A percentile compares a stretch with the other conserved stretches of the same genome.
Evolutionary conservation across 202 grass and related monocot species (phyloP).

Genomic region (Schoenoplectus triqueter): DNA sequence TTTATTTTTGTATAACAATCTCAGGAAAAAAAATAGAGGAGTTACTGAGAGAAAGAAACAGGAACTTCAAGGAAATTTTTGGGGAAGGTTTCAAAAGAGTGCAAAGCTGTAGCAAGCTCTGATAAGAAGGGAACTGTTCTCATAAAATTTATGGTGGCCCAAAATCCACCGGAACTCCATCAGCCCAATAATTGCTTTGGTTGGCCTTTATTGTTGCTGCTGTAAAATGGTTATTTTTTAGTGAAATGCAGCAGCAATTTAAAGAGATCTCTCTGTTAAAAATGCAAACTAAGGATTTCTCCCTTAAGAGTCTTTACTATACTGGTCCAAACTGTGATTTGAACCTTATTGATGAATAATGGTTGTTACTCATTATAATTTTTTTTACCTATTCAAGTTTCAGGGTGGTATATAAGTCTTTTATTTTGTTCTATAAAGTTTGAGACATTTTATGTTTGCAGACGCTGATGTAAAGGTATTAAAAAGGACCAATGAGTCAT

Average conservation of each 20-base stretch:
- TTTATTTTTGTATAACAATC: too few species aligned
- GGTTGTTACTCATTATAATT: background rate
- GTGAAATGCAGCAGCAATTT: too few species aligned
- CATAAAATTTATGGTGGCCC: conserved; percentile 10
- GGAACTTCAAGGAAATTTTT: too few species aligned
- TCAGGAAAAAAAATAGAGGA: too few species aligned
- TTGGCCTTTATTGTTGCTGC: conserved; percentile 3
- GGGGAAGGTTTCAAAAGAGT: conserved; percentile 21
- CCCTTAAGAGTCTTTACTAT: background rate
- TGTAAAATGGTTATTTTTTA: too few species aligned
- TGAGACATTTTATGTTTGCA: conserved; percentile 20
- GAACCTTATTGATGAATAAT: background rate
- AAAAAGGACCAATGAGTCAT: background rate
- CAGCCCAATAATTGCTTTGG: background rate
- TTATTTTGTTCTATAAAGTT: background rate
- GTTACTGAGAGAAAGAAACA: too few species aligned
- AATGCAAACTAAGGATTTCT: too few species aligned
- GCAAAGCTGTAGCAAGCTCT: conserved; percentile 23
- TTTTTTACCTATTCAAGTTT: background rate
- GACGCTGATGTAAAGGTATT: conserved; percentile 14
- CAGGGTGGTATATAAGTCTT: background rate
- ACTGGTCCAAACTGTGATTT: background rate
- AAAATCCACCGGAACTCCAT: background rate
- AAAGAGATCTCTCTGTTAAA: too few species aligned
- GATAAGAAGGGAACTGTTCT: background rate